Evolutionary conservation across 2,329 filamentous ascomycete species (phyloP), one percentile per base, ranked within the genome.

Genomic region (Sclerotinia minor): DNA sequence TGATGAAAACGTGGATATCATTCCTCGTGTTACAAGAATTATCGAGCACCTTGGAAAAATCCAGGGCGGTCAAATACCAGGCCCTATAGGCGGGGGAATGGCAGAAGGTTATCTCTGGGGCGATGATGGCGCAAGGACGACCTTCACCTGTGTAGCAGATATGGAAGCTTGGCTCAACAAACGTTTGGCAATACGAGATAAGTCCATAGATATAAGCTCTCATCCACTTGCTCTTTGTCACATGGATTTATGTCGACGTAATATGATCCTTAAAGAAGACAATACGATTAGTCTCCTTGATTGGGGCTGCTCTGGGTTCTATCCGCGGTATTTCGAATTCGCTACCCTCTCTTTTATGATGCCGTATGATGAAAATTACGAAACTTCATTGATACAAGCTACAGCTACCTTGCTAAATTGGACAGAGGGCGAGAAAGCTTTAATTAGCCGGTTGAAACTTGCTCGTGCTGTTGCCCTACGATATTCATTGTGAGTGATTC

Each of bases 181-280:
- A 32, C 17, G 26, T 35, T 32, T 54, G 26, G 29, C 17, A 21
- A 32, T 54, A n/a, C 52, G 29, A 11, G 26, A n/a, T 32, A 32
- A 54, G 19, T 54, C 52, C 21, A 54, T 75, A 58, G 67, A 75
- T 64, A 55, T 75, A 35, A 64, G 38, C 50, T 69, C 67, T 9
- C 71, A 71, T 67, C 71, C 73, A 29, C 73, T 76, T 57, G 71
- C 75, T 52, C 67, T 76, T 24, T 75, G 71, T 55, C 73, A 76
- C 64, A 68, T 74, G 58, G 75, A 76, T 63, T 65, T 76, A 8
- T 70, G 69, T 66, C 73, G 71, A 41, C 69, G 72, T 24, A 76
- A 75, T 53, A 73, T 75, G 41, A 74, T 75, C n/a, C 66, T 75
- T 24, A 68, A 65, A 57, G 70, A 73, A 49, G 72, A 75, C 32